phyloP scores from a whole-genome alignment of 164 flowering plant species.

The Vitis cinerea region DNA sequence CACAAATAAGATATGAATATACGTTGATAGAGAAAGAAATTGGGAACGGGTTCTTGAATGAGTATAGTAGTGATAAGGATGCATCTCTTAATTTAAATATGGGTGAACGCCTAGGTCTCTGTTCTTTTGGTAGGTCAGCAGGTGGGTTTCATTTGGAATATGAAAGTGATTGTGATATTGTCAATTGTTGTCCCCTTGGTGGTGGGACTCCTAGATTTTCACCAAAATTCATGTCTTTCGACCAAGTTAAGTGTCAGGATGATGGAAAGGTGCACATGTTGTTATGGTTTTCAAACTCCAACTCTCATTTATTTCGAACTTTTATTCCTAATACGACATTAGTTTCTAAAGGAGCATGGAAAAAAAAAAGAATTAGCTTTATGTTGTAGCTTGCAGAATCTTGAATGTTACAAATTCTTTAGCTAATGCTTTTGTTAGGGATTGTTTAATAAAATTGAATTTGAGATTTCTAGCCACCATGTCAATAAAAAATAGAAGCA shows the following conservation, averaged over 20 bases:
- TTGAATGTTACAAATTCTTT: slow-evolving; percentile 19
- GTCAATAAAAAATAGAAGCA: slow-evolving; percentile 21
- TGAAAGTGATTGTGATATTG: slow-evolving; percentile 22
- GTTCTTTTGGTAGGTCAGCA: neutral
- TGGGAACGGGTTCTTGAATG: slow-evolving; percentile 11
- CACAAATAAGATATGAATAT: slow-evolving; percentile 17
- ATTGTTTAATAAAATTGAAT: slow-evolving; percentile 34
- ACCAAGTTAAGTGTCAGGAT: slow-evolving; percentile 14
- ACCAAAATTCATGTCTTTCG: slow-evolving; percentile 17
- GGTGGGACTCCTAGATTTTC: slow-evolving; percentile 4
- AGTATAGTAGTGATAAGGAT: slow-evolving; percentile 6
- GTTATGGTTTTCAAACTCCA: slow-evolving; percentile 23
- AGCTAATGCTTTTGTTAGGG: slow-evolving; percentile 28
- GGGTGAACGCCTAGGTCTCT: neutral
- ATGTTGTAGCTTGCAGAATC: slow-evolving; percentile 33
- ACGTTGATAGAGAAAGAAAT: slow-evolving; percentile 19
- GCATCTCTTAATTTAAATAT: neutral
- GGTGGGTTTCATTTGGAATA: slow-evolving; percentile 26
- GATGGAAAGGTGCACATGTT: slow-evolving; percentile 18
- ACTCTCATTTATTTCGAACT: neutral
- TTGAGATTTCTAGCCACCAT: slow-evolving; percentile 26
- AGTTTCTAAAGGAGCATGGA: slow-evolving; percentile 41
- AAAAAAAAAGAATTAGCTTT: slow-evolving; percentile 28
- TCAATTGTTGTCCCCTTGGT: slow-evolving; percentile 35
- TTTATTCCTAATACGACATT: slow-evolving; percentile 28